Evolutionary conservation across 2,329 filamentous ascomycete species (phyloP), one percentile per base, ranked within the genome.

Genomic region (Fusarium sterilihyphosum): DNA sequence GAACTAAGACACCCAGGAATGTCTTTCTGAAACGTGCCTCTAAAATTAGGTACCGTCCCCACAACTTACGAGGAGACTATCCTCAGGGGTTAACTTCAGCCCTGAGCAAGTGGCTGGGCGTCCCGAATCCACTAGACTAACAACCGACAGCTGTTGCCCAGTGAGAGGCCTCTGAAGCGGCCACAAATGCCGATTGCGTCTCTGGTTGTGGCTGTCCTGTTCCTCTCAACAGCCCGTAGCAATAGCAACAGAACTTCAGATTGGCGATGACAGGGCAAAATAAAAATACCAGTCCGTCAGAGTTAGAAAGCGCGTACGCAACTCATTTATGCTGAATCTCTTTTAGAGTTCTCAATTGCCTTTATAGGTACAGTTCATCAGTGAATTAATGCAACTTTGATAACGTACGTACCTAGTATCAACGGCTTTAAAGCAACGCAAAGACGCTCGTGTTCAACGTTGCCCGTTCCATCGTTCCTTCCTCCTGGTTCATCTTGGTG

Each of bases 11-110:
- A 49, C 40, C 62, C 68, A 74, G 62, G 67, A 62, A 53, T 40
- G 40, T 58, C 49, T 63, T 56, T 66, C 72, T 74, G 72, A 74
- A 74, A 74, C 72, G 60, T 44, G 61, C 72, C 68, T 74, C 72
- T 74, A 73, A 70, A 65, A 73, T 74, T 70, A 70, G 67, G 41
- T 71, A 60, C 60, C 53, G 52, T 53, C 72, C 47, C 67, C 67
- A 70, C 67, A 50, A 50, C 37, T 65, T 70, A 75, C 57, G 72
- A 75, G 61, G 44, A 60, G 40, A 52, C 40, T 20, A 52, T 44
- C 61, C 38, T 73, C 72, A 75, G 72, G 72, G 72, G 67, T 64
- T 67, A 35, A 44, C 40, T 47, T 57, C 50, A 57, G 60, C 50
- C 60, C 49, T 43, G 49, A 65, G 61, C 22, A 31, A 65, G 56